Conservation (phyloP, 805 yeast genomes). For the Ogataea salicorniae region DNA sequence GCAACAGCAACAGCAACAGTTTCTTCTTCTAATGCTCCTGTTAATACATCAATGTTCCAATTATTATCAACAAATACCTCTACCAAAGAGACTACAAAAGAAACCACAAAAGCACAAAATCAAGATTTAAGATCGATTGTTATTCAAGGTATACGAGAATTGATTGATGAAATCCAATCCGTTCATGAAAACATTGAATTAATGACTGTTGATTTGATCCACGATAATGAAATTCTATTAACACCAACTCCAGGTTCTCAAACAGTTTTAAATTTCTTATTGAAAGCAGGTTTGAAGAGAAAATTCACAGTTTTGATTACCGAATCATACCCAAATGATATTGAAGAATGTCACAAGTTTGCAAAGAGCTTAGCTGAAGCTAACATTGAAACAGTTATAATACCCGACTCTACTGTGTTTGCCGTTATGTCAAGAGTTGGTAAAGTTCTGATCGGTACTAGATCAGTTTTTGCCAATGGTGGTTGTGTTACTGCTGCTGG, state of each 20-base stretch:
- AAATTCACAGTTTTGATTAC: conserved; percentile 88
- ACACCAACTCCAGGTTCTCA: conserved; percentile 95
- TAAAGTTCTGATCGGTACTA: conserved; percentile 88
- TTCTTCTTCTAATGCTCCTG: conserved; percentile 36
- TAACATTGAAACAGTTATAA: conserved; percentile 82
- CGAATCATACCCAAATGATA: conserved; percentile 87
- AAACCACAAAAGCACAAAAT: conserved; percentile 36
- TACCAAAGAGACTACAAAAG: conserved; percentile 18
- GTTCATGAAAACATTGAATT: conserved; percentile 88
- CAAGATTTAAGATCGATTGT: conserved; percentile 77
- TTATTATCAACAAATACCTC: conserved; percentile 51
- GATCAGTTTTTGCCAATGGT: conserved; percentile 93
- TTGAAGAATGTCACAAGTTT: conserved; percentile 69
- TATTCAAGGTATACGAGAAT: conserved; percentile 87
- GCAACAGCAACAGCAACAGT: background rate
- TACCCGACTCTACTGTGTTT: conserved; percentile 88
- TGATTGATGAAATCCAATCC: conserved; percentile 85
- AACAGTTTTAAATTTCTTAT: conserved; percentile 80
- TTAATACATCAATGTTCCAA: conserved; percentile 83
- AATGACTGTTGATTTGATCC: conserved; percentile 89
- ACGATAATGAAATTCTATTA: conserved; percentile 77
- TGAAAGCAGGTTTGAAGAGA: conserved; percentile 84
- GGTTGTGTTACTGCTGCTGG: conserved; percentile 90
- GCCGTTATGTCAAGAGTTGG: conserved; percentile 98
- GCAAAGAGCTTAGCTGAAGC: conserved; percentile 77